A percentile compares a stretch with the other conserved stretches of the same genome.
These are phyloP conservation scores for Didymella sp. DNA, from an alignment of 2,329 filamentous ascomycete genomes.

Conservation along the genomic window DNA sequence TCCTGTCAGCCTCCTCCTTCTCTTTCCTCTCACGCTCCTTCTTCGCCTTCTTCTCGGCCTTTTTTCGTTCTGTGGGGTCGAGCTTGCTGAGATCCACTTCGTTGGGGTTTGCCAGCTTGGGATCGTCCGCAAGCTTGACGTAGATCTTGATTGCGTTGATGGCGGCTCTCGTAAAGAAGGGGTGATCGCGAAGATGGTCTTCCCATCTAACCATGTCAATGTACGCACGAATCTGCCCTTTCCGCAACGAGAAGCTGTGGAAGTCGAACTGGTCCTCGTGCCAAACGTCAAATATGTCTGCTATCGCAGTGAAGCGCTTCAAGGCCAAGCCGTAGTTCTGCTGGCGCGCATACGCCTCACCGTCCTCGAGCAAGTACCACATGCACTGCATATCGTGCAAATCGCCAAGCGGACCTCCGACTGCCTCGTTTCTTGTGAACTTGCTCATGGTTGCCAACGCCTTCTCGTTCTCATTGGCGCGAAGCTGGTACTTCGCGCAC, in stretches of 20 bases:
- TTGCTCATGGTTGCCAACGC: slow-evolving; percentile 88
- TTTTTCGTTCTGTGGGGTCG: slow-evolving; percentile 75
- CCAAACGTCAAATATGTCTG: slow-evolving; percentile 96
- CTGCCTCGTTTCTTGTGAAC: slow-evolving; percentile 90
- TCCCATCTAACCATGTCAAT: slow-evolving; percentile 98
- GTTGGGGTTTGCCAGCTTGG: slow-evolving; percentile 68
- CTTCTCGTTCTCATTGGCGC: slow-evolving; percentile 87
- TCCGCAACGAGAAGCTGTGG: slow-evolving; percentile 95
- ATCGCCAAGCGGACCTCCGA: slow-evolving; percentile 86
- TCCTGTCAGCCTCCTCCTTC: slow-evolving; percentile 77
- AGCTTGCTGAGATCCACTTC: slow-evolving; percentile 61
- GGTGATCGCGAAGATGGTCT: slow-evolving; percentile 87
- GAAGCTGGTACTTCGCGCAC: slow-evolving; percentile 92
- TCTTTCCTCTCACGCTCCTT: slow-evolving; percentile 76
- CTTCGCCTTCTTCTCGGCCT: slow-evolving; percentile 87
- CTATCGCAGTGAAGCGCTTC: slow-evolving; percentile 88
- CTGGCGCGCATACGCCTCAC: slow-evolving; percentile 83
- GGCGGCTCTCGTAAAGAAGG: slow-evolving; percentile 87
- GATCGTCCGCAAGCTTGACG: slow-evolving; percentile 77
- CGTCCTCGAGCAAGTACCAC: slow-evolving; percentile 96
- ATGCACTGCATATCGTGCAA: slow-evolving; percentile 98
- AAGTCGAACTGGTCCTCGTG: slow-evolving; percentile 99
- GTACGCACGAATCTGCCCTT: slow-evolving; percentile 94
- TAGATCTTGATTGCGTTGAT: slow-evolving; percentile 83
- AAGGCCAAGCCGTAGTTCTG: slow-evolving; percentile 83